Evolutionary conservation across 2,329 filamentous ascomycete species (phyloP), one percentile per base, ranked within the genome.

Genomic region (Cladorrhinum sp.): DNA sequence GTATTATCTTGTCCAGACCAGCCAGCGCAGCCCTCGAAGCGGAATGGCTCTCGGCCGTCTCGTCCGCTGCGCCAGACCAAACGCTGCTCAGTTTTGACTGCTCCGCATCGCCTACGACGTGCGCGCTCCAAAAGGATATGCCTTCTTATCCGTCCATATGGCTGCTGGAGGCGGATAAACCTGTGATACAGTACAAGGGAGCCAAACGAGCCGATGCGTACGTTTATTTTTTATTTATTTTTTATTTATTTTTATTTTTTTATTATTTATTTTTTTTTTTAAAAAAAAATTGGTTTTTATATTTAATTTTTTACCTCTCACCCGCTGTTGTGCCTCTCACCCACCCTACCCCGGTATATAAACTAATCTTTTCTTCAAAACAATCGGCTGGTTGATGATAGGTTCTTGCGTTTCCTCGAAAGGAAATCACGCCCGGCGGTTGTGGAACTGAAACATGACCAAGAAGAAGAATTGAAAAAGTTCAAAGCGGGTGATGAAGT

Each of bases 401-500:
- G 70, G 2, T 66, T 73, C 16, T 57, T 65, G 3, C 60, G 66
- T 24, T 73, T 70, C 33, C 21, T 69, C 10, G 36, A 62, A 18
- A 69, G 74, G n/a, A 51, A 64, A 18, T 64, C 65, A 30, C 69
- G 70, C 2, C 72, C 73, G 8, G 26, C 58, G 12, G 61, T 73
- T n/a, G 66, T 69, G 0, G 62, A 70, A 7, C 20, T 72, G 6
- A 23, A 53, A 6, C 42, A 57, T 1, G 23, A n/a, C n/a, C n/a
- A n/a, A n/a, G n/a, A 62, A 0, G 65, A 70, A 2, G 58, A 60
- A 1, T 61, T 72, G 6, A 62, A 66, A 1, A 54, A 28, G 0
- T 74, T 75, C 64, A 70, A 70, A 58, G 65, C 60, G 10, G 49
- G 62, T 1, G 74, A 76, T 60, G 72, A 73, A 42, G 69, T 65